Evolutionary conservation across 2,329 filamentous ascomycete species (phyloP), one percentile per base, ranked within the genome.

Genomic region (Colletotrichum filicis): DNA sequence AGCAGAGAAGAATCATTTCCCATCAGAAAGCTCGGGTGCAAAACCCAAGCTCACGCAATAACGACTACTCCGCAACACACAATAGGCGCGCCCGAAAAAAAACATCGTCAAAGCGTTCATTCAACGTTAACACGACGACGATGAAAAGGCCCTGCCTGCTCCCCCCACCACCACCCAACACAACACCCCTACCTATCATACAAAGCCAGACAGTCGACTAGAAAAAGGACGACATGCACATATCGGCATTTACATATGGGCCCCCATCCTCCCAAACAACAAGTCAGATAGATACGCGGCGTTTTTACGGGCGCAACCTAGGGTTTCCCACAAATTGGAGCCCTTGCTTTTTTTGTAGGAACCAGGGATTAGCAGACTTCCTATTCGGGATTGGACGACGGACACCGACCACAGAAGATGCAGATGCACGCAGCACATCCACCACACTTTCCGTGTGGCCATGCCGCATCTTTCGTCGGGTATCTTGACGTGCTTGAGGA

Each of bases 301-400:
- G n/a, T 1, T 35, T 35, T n/a, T 19, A 55, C 30, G 46, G 30
- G 30, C 61, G 30, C 61, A 64, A 55, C n/a, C 14, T n/a, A 24
- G 42, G 49, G 28, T 28, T 2, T 55, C 30, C 46, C 49, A 32
- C 24, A 46, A 8, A 22, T 28, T 22, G 49, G 22, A 28, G 1
- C 32, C 16, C 24, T 28, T 57, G 37, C 56, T 32, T 14, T 28
- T 65, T 12, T 55, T 7, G 19, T 26, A 32, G 28, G 22, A 26
- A 16, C 19, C 42, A 49, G 24, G 55, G 37, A 52, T 59, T 66
- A 49, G 42, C 64, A 35, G 26, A 26, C 19, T 57, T 24, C 52
- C 55, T 52, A 32, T 46, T 46, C 28, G 64, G 55, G 55, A 66
- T 53, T 66, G 55, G 55, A 32, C 26, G 53, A 22, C 42, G 42